phyloP scores from a whole-genome alignment of 371 early-diverging fungal species.

The Syncephalastrum sp. region DNA sequence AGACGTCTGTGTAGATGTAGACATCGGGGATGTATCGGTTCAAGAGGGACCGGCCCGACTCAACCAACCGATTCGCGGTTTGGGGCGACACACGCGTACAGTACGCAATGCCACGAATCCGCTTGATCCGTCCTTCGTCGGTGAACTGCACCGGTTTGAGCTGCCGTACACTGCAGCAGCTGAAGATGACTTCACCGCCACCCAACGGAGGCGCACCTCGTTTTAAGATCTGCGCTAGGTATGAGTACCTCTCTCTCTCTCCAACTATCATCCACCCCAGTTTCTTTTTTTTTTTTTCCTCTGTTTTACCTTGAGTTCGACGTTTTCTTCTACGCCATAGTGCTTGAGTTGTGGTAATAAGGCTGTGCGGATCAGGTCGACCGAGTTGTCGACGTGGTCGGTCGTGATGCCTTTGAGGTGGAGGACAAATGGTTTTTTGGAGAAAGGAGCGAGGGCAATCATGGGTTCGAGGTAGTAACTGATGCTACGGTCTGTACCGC shows the following conservation, averaged over 20 bases:
- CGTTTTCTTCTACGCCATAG: slow-evolving; percentile 81
- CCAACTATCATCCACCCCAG: not conserved
- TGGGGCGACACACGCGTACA: slow-evolving; percentile 93
- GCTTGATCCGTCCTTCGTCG: slow-evolving; percentile 85
- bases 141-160: slow-evolving; percentile 79
- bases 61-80: slow-evolving; percentile 91
- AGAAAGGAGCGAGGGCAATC: slow-evolving; percentile 91
- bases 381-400: slow-evolving; percentile 82
- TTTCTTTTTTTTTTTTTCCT: not conserved
- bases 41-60: slow-evolving; percentile 81
- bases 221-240: slow-evolving; percentile 62
- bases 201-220: slow-evolving; percentile 96
- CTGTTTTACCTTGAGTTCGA: slow-evolving; percentile 74
- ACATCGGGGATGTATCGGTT: slow-evolving; percentile 93
- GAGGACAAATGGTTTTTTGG: slow-evolving; percentile 77
- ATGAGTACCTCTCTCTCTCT: not conserved
- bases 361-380: slow-evolving; percentile 92
- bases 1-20: slow-evolving; percentile 96
- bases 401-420: slow-evolving; percentile 91
- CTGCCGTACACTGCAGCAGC: slow-evolving; percentile 79
- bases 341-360: slow-evolving; percentile 78
- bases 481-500: slow-evolving; percentile 74
- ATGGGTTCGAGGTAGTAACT: slow-evolving; percentile 93
- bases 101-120: slow-evolving; percentile 94
- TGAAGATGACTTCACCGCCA: slow-evolving; percentile 90